phyloP scores from a whole-genome alignment of 768 basidiomycete species.

The Fomitopsis pulvina region DNA sequence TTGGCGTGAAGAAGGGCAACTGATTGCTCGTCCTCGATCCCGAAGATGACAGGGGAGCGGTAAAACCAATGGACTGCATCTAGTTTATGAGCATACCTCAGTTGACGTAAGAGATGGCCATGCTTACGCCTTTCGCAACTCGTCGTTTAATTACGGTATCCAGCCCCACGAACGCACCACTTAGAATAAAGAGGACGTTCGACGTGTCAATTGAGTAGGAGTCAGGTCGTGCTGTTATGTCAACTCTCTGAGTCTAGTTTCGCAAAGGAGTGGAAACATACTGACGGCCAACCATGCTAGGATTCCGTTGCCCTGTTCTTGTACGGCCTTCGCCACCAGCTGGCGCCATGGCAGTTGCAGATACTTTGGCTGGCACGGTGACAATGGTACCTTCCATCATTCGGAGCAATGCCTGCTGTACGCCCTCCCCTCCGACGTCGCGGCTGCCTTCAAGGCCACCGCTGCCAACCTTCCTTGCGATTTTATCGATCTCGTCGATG shows the following conservation, averaged over 20 bases:
- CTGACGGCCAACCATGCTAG: conserved; percentile 24
- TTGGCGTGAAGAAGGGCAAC: conserved; percentile 75
- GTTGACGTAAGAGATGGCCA: neutral
- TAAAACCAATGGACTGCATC: conserved; percentile 78
- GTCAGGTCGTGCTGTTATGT: conserved; percentile 49
- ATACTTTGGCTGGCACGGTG: conserved; percentile 71
- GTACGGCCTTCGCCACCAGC: conserved; percentile 41
- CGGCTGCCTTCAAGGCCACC: conserved; percentile 64
- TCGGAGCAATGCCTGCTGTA: conserved; percentile 86
- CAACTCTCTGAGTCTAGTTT: neutral
- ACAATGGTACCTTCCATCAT: conserved; percentile 93
- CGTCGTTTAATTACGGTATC: conserved; percentile 76
- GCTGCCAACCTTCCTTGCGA: conserved; percentile 53
- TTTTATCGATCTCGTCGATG: conserved; percentile 95
- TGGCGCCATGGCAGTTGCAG: conserved; percentile 39
- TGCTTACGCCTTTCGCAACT: conserved; percentile 76
- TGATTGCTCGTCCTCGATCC: conserved; percentile 28
- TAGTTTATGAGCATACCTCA: neutral
- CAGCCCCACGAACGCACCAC: conserved; percentile 92
- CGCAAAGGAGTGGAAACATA: neutral
- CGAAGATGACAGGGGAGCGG: conserved; percentile 40
- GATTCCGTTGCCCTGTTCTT: conserved; percentile 43
- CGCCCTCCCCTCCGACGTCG: conserved; percentile 94
- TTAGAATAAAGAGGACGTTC: conserved; percentile 91
- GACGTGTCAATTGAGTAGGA: conserved; percentile 77